These are phyloP conservation scores for Globisporangium spinosum DNA, from an alignment of 352 stramenopile genomes.

Conservation along the genomic window DNA sequence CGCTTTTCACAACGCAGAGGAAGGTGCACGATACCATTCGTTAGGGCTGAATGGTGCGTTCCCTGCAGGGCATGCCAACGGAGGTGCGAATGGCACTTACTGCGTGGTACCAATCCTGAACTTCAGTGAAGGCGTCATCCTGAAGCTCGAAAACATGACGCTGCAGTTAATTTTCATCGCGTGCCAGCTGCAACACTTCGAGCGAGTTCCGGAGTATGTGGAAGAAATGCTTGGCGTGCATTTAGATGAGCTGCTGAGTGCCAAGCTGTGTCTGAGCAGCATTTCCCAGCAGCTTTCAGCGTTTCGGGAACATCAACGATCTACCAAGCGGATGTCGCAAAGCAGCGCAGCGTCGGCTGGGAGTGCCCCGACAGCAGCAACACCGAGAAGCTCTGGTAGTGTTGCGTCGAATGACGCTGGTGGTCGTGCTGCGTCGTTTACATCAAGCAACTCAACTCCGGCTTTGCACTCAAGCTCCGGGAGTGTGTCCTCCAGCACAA, in stretches of 20 bases:
- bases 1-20: conserved; percentile 45
- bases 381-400: conserved; percentile 12
- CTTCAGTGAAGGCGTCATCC: conserved; percentile 75
- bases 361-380: conserved; percentile 4
- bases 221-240: conserved; percentile 61
- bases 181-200: conserved; percentile 78
- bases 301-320: conserved; percentile 57
- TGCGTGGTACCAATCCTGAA: conserved; percentile 79
- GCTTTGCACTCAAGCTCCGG: conserved; percentile 1
- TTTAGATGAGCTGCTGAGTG: conserved; percentile 74
- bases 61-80: conserved; percentile 1
- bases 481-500: conserved; percentile 19
- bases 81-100: conserved; percentile 38
- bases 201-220: conserved; percentile 70
- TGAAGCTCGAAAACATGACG: conserved; percentile 60
- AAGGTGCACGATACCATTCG: conserved; percentile 3
- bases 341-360: conserved; percentile 3
- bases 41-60: neutral
- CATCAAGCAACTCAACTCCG: conserved; percentile 18
- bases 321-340: conserved; percentile 4
- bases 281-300: conserved; percentile 69
- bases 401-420: conserved; percentile 5
- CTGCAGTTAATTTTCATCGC: conserved; percentile 67
- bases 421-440: conserved; percentile 18
- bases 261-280: conserved; percentile 64